phyloP scores from a whole-genome alignment of 139 green algal species.

The Desmodesmus armatus region DNA sequence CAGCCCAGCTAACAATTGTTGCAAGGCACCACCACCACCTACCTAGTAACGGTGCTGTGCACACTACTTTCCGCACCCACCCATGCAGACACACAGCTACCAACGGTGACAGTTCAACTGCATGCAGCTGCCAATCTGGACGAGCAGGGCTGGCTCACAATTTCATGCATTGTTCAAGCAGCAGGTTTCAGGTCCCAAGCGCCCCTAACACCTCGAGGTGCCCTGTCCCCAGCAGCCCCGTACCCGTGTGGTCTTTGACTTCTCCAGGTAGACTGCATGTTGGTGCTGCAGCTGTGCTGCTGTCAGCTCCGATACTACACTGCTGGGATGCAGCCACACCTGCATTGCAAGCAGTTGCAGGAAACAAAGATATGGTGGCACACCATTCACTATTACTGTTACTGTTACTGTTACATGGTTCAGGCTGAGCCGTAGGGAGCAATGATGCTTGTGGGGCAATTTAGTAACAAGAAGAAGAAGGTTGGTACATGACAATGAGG shows the following conservation, averaged over 20 bases:
- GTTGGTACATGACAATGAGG: not conserved
- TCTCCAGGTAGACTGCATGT: slow-evolving; percentile 89
- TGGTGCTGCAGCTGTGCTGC: slow-evolving; percentile 66
- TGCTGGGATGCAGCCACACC: slow-evolving; percentile 82
- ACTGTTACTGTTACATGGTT: too few species aligned
- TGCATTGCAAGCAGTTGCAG: slow-evolving; percentile 9
- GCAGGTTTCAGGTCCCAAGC: too few species aligned
- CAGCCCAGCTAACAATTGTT: not conserved
- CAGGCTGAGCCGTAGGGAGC: not conserved
- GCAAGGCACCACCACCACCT: not conserved
- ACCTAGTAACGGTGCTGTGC: not conserved
- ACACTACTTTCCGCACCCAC: not conserved
- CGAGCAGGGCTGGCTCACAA: too few species aligned
- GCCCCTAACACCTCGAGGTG: too few species aligned
- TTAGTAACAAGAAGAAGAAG: not conserved
- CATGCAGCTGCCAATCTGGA: not conserved
- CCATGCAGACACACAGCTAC: not conserved
- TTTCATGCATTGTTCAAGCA: not conserved
- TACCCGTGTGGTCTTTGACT: slow-evolving; percentile 64
- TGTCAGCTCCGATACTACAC: slow-evolving; percentile 60
- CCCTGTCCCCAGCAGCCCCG: not conserved
- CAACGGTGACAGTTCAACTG: not conserved
- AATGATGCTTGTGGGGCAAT: not conserved
- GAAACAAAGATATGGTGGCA: not conserved
- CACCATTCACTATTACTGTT: too few species aligned